Percentiles rank a stretch among this genome's conserved stretches.
Evolutionary conservation across 768 basidiomycete species (phyloP).

Genomic region (Tephrocybe sp.): DNA sequence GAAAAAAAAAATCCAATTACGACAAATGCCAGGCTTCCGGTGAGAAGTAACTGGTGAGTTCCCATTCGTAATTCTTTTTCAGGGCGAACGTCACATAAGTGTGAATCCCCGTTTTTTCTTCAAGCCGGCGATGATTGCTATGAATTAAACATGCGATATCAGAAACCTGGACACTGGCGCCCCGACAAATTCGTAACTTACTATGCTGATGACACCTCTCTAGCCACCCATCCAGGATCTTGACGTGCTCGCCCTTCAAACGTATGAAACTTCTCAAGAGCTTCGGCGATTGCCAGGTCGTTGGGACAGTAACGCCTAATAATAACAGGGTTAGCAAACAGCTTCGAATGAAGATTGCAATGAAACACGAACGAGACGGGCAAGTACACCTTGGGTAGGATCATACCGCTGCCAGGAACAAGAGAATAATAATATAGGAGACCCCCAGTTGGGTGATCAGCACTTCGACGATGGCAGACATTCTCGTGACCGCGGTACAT

Average conservation of each 20-base stretch:
- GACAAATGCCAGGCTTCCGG: constrained; percentile 24
- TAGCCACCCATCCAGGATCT: constrained; percentile 25
- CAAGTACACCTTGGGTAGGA: constrained; percentile 29
- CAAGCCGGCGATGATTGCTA: constrained; percentile 25
- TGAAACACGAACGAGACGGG: constrained; percentile 26
- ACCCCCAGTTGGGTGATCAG: constrained; percentile 24
- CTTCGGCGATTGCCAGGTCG: constrained; percentile 22
- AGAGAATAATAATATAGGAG: constrained; percentile 30
- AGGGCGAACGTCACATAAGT: constrained; percentile 29
- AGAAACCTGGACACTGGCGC: neutral
- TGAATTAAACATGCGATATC: neutral
- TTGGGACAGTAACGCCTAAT: constrained; percentile 26
- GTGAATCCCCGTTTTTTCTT: constrained; percentile 23
- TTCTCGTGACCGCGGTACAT: constrained; percentile 1
- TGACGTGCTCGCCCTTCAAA: constrained; percentile 14
- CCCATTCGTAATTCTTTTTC: constrained; percentile 27
- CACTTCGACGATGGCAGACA: constrained; percentile 8
- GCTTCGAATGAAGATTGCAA: neutral
- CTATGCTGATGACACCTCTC: constrained; percentile 25
- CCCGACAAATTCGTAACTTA: constrained; percentile 14
- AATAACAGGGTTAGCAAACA: neutral
- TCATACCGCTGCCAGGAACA: constrained; percentile 22
- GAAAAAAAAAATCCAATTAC: neutral
- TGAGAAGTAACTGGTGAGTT: constrained; percentile 31
- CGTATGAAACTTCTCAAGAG: constrained; percentile 25